Conservation (phyloP, 208 protist species). For the Acanthamoeba castellanii region DNA sequence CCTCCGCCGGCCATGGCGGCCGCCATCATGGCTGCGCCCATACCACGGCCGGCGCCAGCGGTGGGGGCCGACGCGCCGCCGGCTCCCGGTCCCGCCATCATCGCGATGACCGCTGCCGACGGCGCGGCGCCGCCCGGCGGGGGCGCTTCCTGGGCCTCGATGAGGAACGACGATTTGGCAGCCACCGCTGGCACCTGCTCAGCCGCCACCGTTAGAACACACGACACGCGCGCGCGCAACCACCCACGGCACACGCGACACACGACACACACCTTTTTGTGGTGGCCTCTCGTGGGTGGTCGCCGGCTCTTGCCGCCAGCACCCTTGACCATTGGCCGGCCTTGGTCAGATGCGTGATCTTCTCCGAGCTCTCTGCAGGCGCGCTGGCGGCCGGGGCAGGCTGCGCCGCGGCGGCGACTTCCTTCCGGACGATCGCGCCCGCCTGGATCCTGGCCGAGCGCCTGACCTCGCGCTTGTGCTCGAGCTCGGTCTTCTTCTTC, state of each 20-base stretch:
- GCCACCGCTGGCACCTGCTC: constrained; percentile 22
- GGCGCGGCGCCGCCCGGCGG: neutral
- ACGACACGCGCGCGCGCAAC: neutral
- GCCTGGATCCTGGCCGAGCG: constrained; percentile 29
- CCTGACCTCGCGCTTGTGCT: constrained; percentile 21
- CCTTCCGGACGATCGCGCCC: neutral
- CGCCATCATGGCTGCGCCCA: constrained; percentile 64
- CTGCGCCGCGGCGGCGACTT: neutral
- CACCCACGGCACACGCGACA: neutral
- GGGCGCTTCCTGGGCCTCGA: neutral
- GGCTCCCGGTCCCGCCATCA: neutral
- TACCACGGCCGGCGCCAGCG: neutral
- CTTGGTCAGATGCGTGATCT: constrained; percentile 44
- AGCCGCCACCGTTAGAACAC: neutral
- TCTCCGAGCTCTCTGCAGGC: neutral
- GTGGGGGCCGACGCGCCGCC: neutral
- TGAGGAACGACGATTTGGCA: constrained; percentile 27
- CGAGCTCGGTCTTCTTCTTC: constrained; percentile 61
- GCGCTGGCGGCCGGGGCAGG: neutral
- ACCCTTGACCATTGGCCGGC: neutral
- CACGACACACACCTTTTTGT: constrained; percentile 12
- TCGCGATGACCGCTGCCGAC: neutral
- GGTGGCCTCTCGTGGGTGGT: constrained; percentile 27
- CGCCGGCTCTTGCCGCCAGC: neutral
- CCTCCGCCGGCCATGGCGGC: neutral